Evolutionary conservation across 768 basidiomycete species (phyloP).

Genomic region (Trametes cubensis): DNA sequence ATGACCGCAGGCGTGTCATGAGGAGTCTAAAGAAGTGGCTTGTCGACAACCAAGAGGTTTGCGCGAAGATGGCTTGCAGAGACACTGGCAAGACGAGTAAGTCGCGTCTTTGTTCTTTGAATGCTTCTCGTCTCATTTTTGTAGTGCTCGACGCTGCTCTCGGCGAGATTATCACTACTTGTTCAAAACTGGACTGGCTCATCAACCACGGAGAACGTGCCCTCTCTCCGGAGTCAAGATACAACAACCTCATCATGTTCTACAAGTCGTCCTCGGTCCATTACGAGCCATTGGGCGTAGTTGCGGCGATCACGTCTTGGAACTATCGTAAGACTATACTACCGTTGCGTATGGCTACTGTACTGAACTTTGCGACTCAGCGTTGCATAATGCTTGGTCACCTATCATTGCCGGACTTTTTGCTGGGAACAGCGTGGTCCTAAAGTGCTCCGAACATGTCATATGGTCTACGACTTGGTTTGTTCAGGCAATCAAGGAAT

Average conservation of each 20-base stretch:
- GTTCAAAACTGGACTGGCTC: slow-evolving; percentile 92
- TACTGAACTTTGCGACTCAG: slow-evolving; percentile 42
- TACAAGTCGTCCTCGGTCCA: slow-evolving; percentile 81
- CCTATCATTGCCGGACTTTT: slow-evolving; percentile 92
- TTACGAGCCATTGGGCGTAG: slow-evolving; percentile 92
- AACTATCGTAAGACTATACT: slow-evolving; percentile 72
- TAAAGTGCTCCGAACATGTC: slow-evolving; percentile 93
- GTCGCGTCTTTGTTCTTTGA: slow-evolving; percentile 33
- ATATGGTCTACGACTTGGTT: slow-evolving; percentile 90
- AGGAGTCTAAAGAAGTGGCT: slow-evolving; percentile 91
- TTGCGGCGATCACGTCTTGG: slow-evolving; percentile 93
- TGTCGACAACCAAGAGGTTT: slow-evolving; percentile 84
- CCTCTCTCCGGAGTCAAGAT: slow-evolving; percentile 72
- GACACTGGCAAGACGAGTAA: slow-evolving; percentile 95
- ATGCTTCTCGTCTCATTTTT: slow-evolving; percentile 6
- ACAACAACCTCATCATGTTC: slow-evolving; percentile 63
- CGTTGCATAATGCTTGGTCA: slow-evolving; percentile 91
- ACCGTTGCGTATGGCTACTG: neutral
- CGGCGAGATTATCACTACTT: slow-evolving; percentile 94
- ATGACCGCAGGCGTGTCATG: slow-evolving; percentile 79
- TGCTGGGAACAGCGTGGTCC: slow-evolving; percentile 84
- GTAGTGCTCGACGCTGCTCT: slow-evolving; percentile 91
- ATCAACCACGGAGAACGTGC: slow-evolving; percentile 81
- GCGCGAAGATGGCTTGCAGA: slow-evolving; percentile 85
- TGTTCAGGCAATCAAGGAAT: slow-evolving; percentile 73